A percentile compares a stretch with the other conserved stretches of the same genome.
phyloP scores from a whole-genome alignment of 805 yeast species.

The Kurtzmaniella cleridarum region DNA sequence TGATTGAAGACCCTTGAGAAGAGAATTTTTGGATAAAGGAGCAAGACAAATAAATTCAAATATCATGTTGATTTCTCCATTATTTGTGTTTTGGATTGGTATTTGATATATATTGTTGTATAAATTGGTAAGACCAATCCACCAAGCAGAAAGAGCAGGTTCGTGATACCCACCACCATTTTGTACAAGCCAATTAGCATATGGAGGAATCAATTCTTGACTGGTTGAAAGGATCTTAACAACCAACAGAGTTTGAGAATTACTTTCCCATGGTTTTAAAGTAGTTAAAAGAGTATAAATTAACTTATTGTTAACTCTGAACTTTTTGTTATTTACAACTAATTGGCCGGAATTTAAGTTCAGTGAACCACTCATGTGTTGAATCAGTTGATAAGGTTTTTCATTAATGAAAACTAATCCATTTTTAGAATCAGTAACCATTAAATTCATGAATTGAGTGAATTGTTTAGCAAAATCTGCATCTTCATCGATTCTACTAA shows the following conservation, averaged over 20 bases:
- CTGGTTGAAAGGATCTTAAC: slow-evolving; percentile 44
- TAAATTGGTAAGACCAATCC: slow-evolving; percentile 70
- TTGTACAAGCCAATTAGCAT: slow-evolving; percentile 49
- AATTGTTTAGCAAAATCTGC: slow-evolving; percentile 36
- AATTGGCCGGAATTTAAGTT: slow-evolving; percentile 33
- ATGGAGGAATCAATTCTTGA: slow-evolving; percentile 74
- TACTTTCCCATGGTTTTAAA: slow-evolving; percentile 80
- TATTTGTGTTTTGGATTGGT: slow-evolving; percentile 41
- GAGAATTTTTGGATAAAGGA: slow-evolving; percentile 51
- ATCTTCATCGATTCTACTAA: slow-evolving; percentile 15
- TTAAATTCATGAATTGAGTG: slow-evolving; percentile 41
- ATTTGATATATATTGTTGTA: slow-evolving; percentile 54
- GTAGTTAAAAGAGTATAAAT: slow-evolving; percentile 56
- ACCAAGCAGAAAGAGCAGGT: slow-evolving; percentile 74
- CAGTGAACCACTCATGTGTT: slow-evolving; percentile 10
- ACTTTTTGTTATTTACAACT: slow-evolving; percentile 44
- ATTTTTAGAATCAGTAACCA: slow-evolving; percentile 44
- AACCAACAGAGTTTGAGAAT: slow-evolving; percentile 51
- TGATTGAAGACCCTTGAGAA: slow-evolving; percentile 49
- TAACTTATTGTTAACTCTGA: slow-evolving; percentile 62
- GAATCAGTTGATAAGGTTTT: slow-evolving; percentile 41
- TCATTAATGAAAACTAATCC: slow-evolving; percentile 47
- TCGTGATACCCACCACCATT: slow-evolving; percentile 66
- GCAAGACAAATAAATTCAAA: slow-evolving; percentile 61
- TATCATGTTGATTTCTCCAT: slow-evolving; percentile 20